phyloP scores from a whole-genome alignment of 2,329 filamentous ascomycete genomes.

The Tolypocladium album region DNA sequence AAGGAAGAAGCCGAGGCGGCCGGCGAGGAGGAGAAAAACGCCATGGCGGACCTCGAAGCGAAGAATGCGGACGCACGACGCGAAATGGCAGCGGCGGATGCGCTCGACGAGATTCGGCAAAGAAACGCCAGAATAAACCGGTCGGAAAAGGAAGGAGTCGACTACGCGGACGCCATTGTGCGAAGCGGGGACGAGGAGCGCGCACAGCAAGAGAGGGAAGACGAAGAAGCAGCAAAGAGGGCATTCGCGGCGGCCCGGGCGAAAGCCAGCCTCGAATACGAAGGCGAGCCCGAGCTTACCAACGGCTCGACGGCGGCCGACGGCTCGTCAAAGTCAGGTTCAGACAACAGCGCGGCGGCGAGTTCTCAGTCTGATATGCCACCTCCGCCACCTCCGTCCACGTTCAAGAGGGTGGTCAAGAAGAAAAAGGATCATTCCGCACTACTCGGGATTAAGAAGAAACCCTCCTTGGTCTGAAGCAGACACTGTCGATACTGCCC shows the following conservation, averaged over 20 bases:
- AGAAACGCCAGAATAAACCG: constrained; percentile 81
- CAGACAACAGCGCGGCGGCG: background rate
- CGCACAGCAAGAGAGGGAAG: constrained; percentile 63
- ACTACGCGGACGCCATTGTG: constrained; percentile 45
- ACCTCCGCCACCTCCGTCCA: constrained; percentile 29
- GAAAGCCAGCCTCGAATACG: constrained; percentile 33
- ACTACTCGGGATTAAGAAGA: constrained; percentile 80
- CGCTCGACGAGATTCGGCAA: constrained; percentile 85
- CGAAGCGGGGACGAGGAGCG: constrained; percentile 47
- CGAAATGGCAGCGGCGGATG: constrained; percentile 95
- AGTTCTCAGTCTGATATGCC: constrained; percentile 9
- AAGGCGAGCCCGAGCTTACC: constrained; percentile 11
- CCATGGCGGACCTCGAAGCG: constrained; percentile 89
- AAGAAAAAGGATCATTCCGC: constrained; percentile 76
- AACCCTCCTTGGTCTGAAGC: constrained; percentile 44
- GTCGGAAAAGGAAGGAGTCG: constrained; percentile 56
- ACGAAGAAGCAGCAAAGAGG: constrained; percentile 66
- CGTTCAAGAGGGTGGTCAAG: constrained; percentile 68
- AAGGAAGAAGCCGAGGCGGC: constrained; percentile 56
- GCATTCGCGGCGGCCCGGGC: constrained; percentile 62
- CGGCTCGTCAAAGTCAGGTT: background rate
- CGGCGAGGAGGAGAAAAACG: constrained; percentile 64
- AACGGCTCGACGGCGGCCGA: background rate
- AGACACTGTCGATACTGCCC: background rate
- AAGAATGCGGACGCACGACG: constrained; percentile 88